Conservation (phyloP, 495 filamentous ascomycete species). For the Penicillium lagena region DNA sequence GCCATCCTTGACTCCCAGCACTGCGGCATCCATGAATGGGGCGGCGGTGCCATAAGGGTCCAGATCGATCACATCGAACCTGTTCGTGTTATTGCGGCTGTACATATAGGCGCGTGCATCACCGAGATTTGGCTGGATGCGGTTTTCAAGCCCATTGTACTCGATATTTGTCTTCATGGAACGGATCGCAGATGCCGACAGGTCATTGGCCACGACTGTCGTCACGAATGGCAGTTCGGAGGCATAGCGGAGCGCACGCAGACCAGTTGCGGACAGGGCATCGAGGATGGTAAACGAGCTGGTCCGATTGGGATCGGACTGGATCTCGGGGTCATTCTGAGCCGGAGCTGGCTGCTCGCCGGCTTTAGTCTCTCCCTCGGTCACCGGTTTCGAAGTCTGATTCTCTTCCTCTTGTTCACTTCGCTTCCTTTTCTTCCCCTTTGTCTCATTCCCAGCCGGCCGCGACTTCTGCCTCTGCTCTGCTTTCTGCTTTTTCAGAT, state of each 20-base stretch:
- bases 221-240: slow-evolving; percentile 82
- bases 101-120: slow-evolving; percentile 95
- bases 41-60: slow-evolving; percentile 93
- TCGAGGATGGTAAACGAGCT: slow-evolving; percentile 75
- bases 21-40: slow-evolving; percentile 83
- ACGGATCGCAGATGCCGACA: slow-evolving; percentile 67
- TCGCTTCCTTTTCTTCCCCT: slow-evolving; percentile 45
- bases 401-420: slow-evolving; percentile 15
- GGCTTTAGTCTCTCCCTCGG: slow-evolving; percentile 5
- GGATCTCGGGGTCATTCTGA: slow-evolving; percentile 1
- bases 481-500: slow-evolving; percentile 25
- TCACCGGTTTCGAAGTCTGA: slow-evolving; percentile 5
- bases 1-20: slow-evolving; percentile 76
- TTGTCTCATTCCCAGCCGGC: slow-evolving; percentile 32
- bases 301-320: not conserved
- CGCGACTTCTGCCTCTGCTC: slow-evolving; percentile 35
- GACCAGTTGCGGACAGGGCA: slow-evolving; percentile 88
- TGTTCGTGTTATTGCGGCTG: slow-evolving; percentile 29
- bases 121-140: slow-evolving; percentile 63
- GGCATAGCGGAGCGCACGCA: slow-evolving; percentile 87
- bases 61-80: slow-evolving; percentile 90
- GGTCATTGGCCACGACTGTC: slow-evolving; percentile 81
- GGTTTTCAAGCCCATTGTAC: slow-evolving; percentile 67
- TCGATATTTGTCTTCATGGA: slow-evolving; percentile 77
- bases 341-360: slow-evolving; percentile 1